Conservation (phyloP, 2,329 filamentous ascomycete species). For the Epichloe aotearoae region DNA sequence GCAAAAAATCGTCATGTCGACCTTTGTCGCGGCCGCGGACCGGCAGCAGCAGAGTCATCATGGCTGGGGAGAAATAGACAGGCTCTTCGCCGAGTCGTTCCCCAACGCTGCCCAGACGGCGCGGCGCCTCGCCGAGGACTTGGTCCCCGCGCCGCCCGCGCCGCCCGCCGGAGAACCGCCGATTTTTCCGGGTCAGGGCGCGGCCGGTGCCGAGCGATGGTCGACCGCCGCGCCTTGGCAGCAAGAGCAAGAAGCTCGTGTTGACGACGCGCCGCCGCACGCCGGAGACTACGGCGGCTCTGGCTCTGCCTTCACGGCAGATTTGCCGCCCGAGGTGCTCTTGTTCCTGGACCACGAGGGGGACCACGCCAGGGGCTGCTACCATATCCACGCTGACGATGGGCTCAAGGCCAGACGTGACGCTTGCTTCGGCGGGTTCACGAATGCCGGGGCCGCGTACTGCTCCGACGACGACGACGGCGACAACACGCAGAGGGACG, state of each 20-base stretch:
- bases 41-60: not conserved
- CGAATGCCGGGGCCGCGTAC: not conserved
- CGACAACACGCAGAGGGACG: not conserved
- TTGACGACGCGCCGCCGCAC: not conserved
- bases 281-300: no score
- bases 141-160: not conserved
- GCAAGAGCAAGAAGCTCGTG: not conserved
- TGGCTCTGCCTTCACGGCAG: not conserved
- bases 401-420: not conserved
- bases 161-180: no score
- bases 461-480: no score
- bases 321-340: not conserved
- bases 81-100: constrained; percentile 1
- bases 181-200: no score
- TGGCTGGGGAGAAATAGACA: not conserved
- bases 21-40: not conserved
- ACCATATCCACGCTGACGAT: not conserved
- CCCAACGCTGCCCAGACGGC: constrained; percentile 1
- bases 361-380: not conserved
- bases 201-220: not conserved
- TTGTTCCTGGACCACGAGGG: not conserved
- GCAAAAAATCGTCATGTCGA: constrained; percentile 1
- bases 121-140: not conserved
- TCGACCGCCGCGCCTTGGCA: not conserved
- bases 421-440: not conserved